Base-by-base conservation (phyloP, 208 protist species). In the Lotmaria passim region DNA sequence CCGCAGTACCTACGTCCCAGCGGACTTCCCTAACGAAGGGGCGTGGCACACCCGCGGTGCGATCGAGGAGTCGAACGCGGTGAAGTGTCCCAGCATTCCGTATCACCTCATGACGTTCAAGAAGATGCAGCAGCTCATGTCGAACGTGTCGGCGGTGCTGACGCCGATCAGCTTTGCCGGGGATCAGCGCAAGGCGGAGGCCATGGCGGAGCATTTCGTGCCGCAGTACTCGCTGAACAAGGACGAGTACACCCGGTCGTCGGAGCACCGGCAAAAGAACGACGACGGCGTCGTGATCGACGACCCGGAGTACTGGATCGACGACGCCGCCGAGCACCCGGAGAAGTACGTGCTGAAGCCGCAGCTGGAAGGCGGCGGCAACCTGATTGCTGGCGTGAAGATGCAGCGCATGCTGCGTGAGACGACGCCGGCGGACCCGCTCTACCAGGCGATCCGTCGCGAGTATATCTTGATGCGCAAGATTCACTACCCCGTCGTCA, bases 51-150 rank as follows among this genome's bases (percentile, higher is more conserved):
- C 85, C 15, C 83, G 97, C 19, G 61, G 83, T 56, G 23, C 59
- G 7, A 26, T 98, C 6, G 96, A 98, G 78, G 61, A 78, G 52
- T 84, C 85, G 33, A 89, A 86, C 34, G 92, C 94, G 7, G 93
- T 98, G 21, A 98, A 98, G 80, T 98, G 96, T 75, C 97, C 97
- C n/a, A 94, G 84, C 21, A 75, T 99, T 15, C 93, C 93, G 7
- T 88, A 98, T 66, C 97, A 99, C 62, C 83, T 99, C 10, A 82
- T 96, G 51, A 98, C 96, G 15, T 96, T 97, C 48, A 99, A 99
- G 71, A 98, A 98, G 69, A 69, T 99, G 26, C 97, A 99, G 79
- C 95, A 98, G 83, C 73, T 97, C 5, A 81, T 98, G 58, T 82
- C 79, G 48, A 78, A 97, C 17, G 51, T 82, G 47, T 73, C 81